A percentile compares a stretch with the other conserved stretches of the same genome.
phyloP scores from a whole-genome alignment of 2,329 filamentous ascomycete species.

The Zalaria sp. region DNA sequence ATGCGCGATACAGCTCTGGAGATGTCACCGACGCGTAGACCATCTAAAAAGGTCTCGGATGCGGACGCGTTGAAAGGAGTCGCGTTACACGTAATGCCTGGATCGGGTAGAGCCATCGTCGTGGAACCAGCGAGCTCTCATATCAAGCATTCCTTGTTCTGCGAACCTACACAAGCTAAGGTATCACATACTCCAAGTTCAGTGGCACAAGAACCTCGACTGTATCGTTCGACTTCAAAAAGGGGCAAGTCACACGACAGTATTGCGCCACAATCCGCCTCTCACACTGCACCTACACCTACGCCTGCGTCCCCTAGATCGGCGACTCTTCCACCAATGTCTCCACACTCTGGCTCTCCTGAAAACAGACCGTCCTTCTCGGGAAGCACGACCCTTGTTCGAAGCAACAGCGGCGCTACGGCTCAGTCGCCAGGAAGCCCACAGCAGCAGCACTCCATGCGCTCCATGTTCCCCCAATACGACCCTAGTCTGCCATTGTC shows the following conservation, averaged over 20 bases:
- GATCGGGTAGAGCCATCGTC: background rate
- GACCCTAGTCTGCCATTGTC: constrained; percentile 52
- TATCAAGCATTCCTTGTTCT: background rate
- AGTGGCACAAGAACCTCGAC: no score
- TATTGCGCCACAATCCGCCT: background rate
- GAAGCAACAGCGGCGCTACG: constrained; percentile 2
- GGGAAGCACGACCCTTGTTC: constrained; percentile 4
- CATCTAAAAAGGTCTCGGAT: background rate
- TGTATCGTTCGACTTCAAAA: background rate
- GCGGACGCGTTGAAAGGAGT: background rate
- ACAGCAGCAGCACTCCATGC: constrained; percentile 27
- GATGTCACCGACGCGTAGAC: background rate
- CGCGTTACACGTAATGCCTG: background rate
- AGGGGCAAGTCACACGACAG: background rate
- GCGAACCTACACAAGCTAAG: background rate
- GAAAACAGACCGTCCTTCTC: constrained; percentile 1
- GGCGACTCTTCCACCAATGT: background rate
- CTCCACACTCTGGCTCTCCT: background rate
- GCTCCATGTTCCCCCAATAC: constrained; percentile 65
- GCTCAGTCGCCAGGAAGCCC: background rate
- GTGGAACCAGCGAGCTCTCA: background rate
- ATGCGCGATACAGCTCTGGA: no score
- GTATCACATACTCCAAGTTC: background rate
- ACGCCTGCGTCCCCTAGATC: background rate
- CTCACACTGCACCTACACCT: background rate